These are phyloP conservation scores for Aethionema arabicum DNA, from an alignment of 345 rosid genomes.

Conservation along the genomic window DNA sequence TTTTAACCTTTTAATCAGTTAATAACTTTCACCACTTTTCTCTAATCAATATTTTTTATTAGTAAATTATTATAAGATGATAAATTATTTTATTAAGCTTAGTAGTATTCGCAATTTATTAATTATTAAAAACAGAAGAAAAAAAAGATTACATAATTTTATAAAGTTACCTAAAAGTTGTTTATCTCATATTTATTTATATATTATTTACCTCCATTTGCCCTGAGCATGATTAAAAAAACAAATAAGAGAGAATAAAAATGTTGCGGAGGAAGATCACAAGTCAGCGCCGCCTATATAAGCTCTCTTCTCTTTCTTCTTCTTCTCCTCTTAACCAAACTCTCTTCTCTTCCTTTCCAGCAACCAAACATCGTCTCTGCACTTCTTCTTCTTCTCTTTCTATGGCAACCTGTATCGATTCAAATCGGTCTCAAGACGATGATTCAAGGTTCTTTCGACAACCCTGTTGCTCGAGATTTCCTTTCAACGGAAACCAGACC, in stretches of 20 bases:
- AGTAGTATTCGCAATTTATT: not conserved
- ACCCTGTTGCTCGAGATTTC: conserved; percentile 39
- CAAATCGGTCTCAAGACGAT: conserved; percentile 47
- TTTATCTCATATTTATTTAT: not conserved
- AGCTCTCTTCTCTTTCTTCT: conserved; percentile 23
- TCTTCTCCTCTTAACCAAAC: conserved; percentile 19
- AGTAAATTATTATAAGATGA: not conserved
- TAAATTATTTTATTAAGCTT: too few species aligned
- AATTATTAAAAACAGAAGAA: too few species aligned
- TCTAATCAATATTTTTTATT: not conserved
- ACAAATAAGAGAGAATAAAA: not conserved
- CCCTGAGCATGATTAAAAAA: not conserved
- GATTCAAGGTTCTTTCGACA: conserved; percentile 40
- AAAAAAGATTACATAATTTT: not conserved
- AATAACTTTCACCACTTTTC: not conserved
- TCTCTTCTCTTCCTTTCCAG: conserved; percentile 3
- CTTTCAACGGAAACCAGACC: conserved; percentile 36
- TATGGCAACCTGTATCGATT: conserved; percentile 75
- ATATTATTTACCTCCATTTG: not conserved
- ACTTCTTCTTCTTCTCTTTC: conserved; percentile 7
- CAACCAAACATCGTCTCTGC: not conserved
- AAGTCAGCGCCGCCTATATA: conserved; percentile 21
- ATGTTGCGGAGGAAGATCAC: not conserved
- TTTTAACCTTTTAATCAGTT: too few species aligned
- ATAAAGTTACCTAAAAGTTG: not conserved